Evolutionary conservation across 768 basidiomycete genomes (phyloP).

Genomic region (Melanogaster broomeanus): DNA sequence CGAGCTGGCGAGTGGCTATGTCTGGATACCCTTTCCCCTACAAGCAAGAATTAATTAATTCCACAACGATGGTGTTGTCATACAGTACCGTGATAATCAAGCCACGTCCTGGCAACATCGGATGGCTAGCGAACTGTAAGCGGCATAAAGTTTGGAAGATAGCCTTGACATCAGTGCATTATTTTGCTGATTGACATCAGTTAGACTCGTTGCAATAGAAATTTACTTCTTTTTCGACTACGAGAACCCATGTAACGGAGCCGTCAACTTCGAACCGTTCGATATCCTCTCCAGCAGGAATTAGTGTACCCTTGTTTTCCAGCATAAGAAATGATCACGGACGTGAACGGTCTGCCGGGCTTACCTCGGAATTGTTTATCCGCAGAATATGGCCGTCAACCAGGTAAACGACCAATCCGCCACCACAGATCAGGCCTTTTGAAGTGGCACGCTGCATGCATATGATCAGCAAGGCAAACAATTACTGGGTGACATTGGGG

Average conservation of each 20-base stretch:
- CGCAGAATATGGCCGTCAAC: conserved; percentile 51
- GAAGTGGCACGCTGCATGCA: conserved; percentile 73
- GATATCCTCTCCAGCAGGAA: conserved; percentile 78
- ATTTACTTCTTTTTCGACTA: conserved; percentile 92
- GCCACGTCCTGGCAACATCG: conserved; percentile 59
- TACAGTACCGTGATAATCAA: conserved; percentile 73
- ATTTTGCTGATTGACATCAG: conserved; percentile 1
- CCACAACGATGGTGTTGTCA: not conserved
- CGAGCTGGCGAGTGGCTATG: conserved; percentile 83
- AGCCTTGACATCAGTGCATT: conserved; percentile 54
- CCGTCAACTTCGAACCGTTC: conserved; percentile 55
- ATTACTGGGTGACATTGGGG: not conserved
- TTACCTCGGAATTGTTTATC: conserved; percentile 61
- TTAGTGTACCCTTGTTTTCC: conserved; percentile 61
- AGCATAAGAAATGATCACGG: not conserved
- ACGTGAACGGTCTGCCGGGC: not conserved
- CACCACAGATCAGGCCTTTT: conserved; percentile 85
- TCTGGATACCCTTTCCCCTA: conserved; percentile 99
- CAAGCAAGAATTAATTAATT: conserved; percentile 5
- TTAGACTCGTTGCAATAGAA: not conserved
- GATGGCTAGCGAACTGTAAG: conserved; percentile 50
- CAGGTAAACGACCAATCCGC: conserved; percentile 59
- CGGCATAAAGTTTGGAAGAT: conserved; percentile 88
- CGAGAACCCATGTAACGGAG: conserved; percentile 71
- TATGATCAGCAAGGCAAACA: conserved; percentile 7